Conservation (phyloP, 1,284 basidiomycete species). For the Marasmius oreades region DNA sequence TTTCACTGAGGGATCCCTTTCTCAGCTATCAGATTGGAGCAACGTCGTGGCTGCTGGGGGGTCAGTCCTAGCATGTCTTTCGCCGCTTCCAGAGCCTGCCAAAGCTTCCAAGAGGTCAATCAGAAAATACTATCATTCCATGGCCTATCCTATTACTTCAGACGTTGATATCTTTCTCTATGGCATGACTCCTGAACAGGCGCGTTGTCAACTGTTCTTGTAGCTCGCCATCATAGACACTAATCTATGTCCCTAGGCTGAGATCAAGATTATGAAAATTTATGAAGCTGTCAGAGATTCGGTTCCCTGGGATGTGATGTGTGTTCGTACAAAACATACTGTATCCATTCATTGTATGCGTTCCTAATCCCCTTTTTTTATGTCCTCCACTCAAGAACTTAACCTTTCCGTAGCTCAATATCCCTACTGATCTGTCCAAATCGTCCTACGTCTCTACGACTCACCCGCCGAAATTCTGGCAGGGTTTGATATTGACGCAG, state of each 20-base stretch:
- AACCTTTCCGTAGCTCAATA: slow-evolving; percentile 47
- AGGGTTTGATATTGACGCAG: slow-evolving; percentile 60
- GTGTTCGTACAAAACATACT: slow-evolving; percentile 59
- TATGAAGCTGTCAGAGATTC: slow-evolving; percentile 60
- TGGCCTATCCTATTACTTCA: slow-evolving; percentile 52
- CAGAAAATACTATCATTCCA: slow-evolving; percentile 51
- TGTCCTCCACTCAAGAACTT: background rate
- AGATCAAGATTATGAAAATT: slow-evolving; percentile 51
- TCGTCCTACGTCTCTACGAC: slow-evolving; percentile 51
- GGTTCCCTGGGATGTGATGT: slow-evolving; percentile 62
- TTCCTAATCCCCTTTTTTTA: background rate
- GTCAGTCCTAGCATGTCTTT: slow-evolving; percentile 51
- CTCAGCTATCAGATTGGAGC: slow-evolving; percentile 51
- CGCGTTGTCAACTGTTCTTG: slow-evolving; percentile 18
- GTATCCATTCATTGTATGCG: slow-evolving; percentile 55
- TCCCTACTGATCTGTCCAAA: slow-evolving; percentile 56
- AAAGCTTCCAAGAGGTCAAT: slow-evolving; percentile 50
- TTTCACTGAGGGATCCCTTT: slow-evolving; percentile 56
- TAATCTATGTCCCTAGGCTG: slow-evolving; percentile 35
- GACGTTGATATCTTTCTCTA: slow-evolving; percentile 64
- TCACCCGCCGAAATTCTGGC: slow-evolving; percentile 60
- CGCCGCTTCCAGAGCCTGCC: slow-evolving; percentile 42
- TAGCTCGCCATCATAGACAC: background rate
- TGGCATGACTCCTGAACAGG: slow-evolving; percentile 50
- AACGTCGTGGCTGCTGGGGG: slow-evolving; percentile 62